These are phyloP conservation scores for Coemansia sp. DNA, from an alignment of 192 early-diverging fungal species.

Conservation along the genomic window DNA sequence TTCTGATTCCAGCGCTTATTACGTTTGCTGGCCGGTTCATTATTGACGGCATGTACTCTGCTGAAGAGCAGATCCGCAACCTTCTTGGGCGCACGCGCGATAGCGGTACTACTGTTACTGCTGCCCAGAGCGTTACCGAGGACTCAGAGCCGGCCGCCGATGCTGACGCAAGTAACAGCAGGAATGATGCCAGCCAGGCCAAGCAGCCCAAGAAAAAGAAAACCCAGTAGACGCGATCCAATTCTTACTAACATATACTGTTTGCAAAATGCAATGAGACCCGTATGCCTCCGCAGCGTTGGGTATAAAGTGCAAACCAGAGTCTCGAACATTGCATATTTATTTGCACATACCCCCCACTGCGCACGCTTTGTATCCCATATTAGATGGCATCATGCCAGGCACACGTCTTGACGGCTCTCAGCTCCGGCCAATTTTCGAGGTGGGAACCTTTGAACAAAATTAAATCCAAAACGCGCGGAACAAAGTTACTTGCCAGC, in stretches of 20 bases:
- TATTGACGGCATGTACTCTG: conserved; percentile 38
- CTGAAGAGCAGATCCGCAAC: conserved; percentile 8
- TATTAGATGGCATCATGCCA: neutral
- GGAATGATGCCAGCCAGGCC: neutral
- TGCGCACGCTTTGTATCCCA: neutral
- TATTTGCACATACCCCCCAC: too few species aligned
- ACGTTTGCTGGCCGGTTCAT: conserved; percentile 33
- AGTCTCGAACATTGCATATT: too few species aligned
- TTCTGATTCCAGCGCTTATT: conserved; percentile 34
- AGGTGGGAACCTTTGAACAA: conserved; percentile 28
- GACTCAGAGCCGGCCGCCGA: neutral
- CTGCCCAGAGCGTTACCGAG: too few species aligned
- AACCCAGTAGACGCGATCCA: neutral
- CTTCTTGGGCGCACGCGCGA: neutral
- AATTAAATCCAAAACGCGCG: conserved; percentile 41
- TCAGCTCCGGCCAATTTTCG: neutral
- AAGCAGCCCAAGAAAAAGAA: neutral
- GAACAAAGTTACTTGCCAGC: conserved; percentile 30
- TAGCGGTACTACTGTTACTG: neutral
- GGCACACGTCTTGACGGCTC: neutral
- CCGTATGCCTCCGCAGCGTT: too few species aligned
- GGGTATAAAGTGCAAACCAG: too few species aligned
- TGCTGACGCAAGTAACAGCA: neutral
- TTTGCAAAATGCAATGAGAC: neutral
- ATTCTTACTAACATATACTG: neutral